Percentiles rank a stretch among this genome's conserved stretches.
Conservation (phyloP, 768 basidiomycete genomes). For the Termitomyces sp. region DNA sequence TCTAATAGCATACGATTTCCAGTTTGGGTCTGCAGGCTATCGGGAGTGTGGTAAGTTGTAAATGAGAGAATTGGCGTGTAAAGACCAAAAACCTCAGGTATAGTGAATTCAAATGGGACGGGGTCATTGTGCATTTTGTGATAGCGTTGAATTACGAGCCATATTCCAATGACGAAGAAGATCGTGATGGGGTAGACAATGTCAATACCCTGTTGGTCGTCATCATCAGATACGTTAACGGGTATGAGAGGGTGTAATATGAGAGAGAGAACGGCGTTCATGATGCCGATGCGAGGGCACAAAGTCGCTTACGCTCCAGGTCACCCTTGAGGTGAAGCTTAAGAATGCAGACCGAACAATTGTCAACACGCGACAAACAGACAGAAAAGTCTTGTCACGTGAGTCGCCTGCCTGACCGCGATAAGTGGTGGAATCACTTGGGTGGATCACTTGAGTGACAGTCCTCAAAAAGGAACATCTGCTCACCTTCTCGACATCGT, state of each 20-base stretch:
- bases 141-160: constrained; percentile 71
- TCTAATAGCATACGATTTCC: constrained; percentile 46
- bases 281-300: constrained; percentile 16
- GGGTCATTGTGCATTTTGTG: constrained; percentile 70
- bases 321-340: neutral
- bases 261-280: constrained; percentile 41
- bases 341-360: constrained; percentile 4
- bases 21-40: constrained; percentile 58
- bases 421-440: no score
- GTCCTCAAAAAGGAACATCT: neutral
- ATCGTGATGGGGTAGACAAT: constrained; percentile 60
- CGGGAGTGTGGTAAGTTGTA: neutral
- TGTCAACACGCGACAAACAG: constrained; percentile 13
- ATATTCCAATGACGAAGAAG: constrained; percentile 76
- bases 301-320: neutral
- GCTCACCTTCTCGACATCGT: neutral
- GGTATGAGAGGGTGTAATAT: constrained; percentile 51
- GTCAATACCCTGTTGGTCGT: constrained; percentile 48
- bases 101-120: constrained; percentile 54
- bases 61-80: neutral
- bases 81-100: constrained; percentile 45
- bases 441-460: no score
- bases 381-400: neutral
- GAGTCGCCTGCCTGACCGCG: neutral
- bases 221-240: constrained; percentile 42